Evolutionary conservation across 2,329 filamentous ascomycete species (phyloP), one percentile per base, ranked within the genome.

Genomic region (Trichoderma sp.): DNA sequence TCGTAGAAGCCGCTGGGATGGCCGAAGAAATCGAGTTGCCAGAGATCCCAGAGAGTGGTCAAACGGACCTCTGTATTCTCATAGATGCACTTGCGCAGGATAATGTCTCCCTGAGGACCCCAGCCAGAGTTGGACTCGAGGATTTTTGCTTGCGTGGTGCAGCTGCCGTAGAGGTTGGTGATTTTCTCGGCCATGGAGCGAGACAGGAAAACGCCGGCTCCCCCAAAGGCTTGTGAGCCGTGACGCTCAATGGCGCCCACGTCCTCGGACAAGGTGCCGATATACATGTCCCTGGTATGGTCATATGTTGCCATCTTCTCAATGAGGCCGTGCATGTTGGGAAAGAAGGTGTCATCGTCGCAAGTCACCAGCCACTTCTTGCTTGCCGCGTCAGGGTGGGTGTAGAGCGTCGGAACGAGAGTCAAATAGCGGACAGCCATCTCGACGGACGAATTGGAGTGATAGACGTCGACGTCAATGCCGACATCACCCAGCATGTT

Each of bases 331-430:
- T 87, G 80, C 76, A 89, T 87, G 68, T 84, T 88, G 5, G 85
- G 83, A 80, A 90, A 90, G 75, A 89, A 90, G 3, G 88, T 90
- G 71, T 90, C 88, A 72, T 90, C 88, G 72, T 90, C 87, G 74
- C 88, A 89, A 16, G 86, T 83, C 16, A 87, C 86, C 1, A 87
- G 81, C 88, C 88, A 90, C 72, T 86, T 87, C 76, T 84, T 86
- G 34, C 75, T 75, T 28, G 74, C 75, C 58, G 84, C 79, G 2
- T 83, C 83, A 2, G 79, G 80, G 71, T 87, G 85, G 63, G 83
- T 82, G 77, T 85, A 88, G 14, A 88, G 77, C 0, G 82, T 83
- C 3, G 86, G 85, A 2, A 87, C 82, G 2, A 88, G 80, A 0
- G 83, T 85, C 26, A 88, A 77, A 72, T 88, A 88, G 67, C 86